phyloP scores from a whole-genome alignment of 2,329 filamentous ascomycete genomes.

The Penicillium sp. region DNA sequence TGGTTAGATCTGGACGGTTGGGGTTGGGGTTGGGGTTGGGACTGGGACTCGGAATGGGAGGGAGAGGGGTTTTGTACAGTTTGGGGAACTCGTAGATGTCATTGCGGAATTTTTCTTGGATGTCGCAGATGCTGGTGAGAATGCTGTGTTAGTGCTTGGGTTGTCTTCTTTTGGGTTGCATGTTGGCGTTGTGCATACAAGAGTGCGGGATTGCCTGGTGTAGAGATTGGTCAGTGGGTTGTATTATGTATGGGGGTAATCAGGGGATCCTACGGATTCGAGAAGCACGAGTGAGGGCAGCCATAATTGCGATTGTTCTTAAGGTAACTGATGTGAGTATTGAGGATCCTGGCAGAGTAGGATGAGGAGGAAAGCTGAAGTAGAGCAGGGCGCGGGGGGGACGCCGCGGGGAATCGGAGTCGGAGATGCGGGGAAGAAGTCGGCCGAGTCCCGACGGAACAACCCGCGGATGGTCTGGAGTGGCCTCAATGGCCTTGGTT shows the following conservation, averaged over 20 bases:
- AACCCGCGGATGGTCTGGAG: not conserved
- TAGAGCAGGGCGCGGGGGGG: not conserved
- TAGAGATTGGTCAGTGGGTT: conserved; percentile 11
- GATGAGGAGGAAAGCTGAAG: not conserved
- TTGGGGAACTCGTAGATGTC: conserved; percentile 82
- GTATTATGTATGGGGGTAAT: not conserved
- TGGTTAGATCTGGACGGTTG: too few relatives aligned
- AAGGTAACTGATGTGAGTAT: not conserved
- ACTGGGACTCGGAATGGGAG: not conserved
- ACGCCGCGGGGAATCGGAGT: conserved; percentile 10
- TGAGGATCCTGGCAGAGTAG: not conserved
- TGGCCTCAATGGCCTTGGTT: not conserved
- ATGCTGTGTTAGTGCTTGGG: not conserved
- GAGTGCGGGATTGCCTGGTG: conserved; percentile 44
- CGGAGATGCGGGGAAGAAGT: conserved; percentile 19
- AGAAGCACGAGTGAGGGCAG: conserved; percentile 12
- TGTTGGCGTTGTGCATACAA: conserved; percentile 37
- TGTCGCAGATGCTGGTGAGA: conserved; percentile 72
- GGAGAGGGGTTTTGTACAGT: conserved; percentile 52
- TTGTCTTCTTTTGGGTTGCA: not conserved
- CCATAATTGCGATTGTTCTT: conserved; percentile 3
- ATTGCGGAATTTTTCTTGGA: conserved; percentile 84
- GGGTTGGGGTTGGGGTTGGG: not conserved
- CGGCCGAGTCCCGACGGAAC: conserved; percentile 19
- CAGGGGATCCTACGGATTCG: conserved; percentile 28